These are phyloP conservation scores for Angomonas desouzai DNA, from an alignment of 208 protist genomes.

Conservation along the genomic window DNA sequence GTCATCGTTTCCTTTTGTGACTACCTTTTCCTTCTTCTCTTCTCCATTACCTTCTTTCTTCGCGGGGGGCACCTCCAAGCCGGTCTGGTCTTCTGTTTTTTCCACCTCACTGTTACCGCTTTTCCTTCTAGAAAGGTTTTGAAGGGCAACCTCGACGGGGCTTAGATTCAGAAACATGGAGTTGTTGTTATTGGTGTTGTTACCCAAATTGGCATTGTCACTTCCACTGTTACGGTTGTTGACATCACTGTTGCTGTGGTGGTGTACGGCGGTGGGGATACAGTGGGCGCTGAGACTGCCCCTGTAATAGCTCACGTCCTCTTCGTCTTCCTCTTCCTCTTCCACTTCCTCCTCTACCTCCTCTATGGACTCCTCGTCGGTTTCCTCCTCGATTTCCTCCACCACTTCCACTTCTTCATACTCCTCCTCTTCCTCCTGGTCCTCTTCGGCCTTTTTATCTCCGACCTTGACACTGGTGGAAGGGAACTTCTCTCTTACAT, in stretches of 20 bases:
- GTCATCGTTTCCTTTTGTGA: not conserved
- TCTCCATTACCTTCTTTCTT: not conserved
- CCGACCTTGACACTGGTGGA: not conserved
- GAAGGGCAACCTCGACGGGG: not conserved
- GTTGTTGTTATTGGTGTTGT: conserved; percentile 4
- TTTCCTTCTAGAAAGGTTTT: not conserved
- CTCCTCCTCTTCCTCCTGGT: conserved; percentile 1
- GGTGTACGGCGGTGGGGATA: not conserved
- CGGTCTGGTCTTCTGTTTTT: too few relatives aligned
- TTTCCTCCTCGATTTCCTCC: not conserved
- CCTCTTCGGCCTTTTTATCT: not conserved
- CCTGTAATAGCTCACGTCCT: conserved; percentile 1
- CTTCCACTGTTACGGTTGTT: not conserved
- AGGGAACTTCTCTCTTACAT: not conserved
- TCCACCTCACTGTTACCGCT: not conserved
- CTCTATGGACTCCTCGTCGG: too few relatives aligned
- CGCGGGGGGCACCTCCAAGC: too few relatives aligned
- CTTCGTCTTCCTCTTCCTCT: not conserved
- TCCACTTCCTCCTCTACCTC: conserved; percentile 6
- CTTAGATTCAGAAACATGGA: not conserved
- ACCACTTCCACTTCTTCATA: conserved; percentile 4
- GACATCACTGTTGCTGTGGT: not conserved
- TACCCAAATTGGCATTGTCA: not conserved
- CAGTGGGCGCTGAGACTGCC: not conserved
- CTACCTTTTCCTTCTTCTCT: not conserved